A percentile compares a stretch with the other conserved stretches of the same genome.
These are phyloP conservation scores for Nannizzia gypsea DNA, from an alignment of 2,329 filamentous ascomycete genomes.

Conservation along the genomic window DNA sequence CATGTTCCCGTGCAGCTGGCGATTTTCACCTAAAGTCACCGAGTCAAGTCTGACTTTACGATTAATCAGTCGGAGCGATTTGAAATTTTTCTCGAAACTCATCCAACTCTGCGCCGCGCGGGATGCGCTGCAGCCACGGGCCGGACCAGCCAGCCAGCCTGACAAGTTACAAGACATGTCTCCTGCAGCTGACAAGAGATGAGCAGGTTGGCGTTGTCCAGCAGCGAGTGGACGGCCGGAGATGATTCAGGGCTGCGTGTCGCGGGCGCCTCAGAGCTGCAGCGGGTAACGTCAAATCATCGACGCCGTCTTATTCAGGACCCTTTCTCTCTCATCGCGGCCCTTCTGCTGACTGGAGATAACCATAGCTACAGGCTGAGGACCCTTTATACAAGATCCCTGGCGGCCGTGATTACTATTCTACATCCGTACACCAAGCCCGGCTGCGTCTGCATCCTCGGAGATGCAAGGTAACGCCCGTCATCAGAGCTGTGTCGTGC, in stretches of 20 bases:
- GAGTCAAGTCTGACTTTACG: background rate
- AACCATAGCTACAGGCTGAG: background rate
- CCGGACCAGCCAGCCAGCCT: background rate
- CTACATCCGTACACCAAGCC: background rate
- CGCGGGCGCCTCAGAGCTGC: background rate
- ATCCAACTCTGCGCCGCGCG: background rate
- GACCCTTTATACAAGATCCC: background rate
- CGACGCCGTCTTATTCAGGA: background rate
- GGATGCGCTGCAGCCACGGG: background rate
- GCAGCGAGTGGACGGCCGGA: background rate
- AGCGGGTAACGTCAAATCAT: background rate
- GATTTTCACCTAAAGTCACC: background rate
- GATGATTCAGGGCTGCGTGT: background rate
- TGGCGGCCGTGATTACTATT: background rate
- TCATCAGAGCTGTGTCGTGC: background rate
- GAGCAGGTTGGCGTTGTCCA: background rate
- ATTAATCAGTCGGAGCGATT: background rate
- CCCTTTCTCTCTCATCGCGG: background rate
- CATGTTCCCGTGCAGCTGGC: background rate
- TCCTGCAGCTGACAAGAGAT: conserved; percentile 1
- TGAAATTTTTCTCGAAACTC: background rate
- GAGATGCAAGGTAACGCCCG: background rate
- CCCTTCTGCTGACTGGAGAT: background rate
- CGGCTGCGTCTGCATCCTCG: background rate
- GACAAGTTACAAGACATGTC: background rate